Conservation (phyloP, 2,329 filamentous ascomycete species). For the Paecilomyces dactylethromorphus region DNA sequence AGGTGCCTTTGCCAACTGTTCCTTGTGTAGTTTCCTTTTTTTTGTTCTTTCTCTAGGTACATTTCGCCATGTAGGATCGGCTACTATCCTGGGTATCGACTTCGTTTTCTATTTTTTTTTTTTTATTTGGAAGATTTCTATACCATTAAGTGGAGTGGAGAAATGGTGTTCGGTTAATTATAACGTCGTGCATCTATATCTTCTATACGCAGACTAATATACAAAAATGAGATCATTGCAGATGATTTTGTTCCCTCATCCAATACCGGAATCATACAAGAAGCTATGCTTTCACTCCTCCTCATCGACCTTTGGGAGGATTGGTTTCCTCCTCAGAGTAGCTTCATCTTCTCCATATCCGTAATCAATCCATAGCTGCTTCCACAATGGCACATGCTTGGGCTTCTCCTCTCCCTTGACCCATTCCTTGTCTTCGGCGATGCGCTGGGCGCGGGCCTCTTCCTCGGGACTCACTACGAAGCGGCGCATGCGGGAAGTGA, state of each 20-base stretch:
- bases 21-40: neutral
- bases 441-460: constrained; percentile 57
- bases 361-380: constrained; percentile 32
- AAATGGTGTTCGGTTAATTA: neutral
- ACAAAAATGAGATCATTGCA: neutral
- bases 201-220: neutral
- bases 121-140: neutral
- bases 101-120: neutral
- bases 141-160: neutral
- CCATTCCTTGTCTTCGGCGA: constrained; percentile 61
- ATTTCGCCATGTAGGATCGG: too few relatives aligned
- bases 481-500: constrained; percentile 71
- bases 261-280: neutral
- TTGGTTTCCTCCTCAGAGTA: constrained; percentile 28
- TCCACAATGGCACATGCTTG: constrained; percentile 27
- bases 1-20: neutral
- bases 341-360: constrained; percentile 37
- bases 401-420: constrained; percentile 56
- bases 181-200: neutral
- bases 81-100: too few relatives aligned
- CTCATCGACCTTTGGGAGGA: constrained; percentile 33
- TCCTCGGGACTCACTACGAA: constrained; percentile 66
- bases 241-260: neutral
- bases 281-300: constrained; percentile 21
- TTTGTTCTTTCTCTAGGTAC: too few relatives aligned